Evolutionary conservation across 345 rosid species (phyloP).

Genomic region (Trapa incisa): DNA sequence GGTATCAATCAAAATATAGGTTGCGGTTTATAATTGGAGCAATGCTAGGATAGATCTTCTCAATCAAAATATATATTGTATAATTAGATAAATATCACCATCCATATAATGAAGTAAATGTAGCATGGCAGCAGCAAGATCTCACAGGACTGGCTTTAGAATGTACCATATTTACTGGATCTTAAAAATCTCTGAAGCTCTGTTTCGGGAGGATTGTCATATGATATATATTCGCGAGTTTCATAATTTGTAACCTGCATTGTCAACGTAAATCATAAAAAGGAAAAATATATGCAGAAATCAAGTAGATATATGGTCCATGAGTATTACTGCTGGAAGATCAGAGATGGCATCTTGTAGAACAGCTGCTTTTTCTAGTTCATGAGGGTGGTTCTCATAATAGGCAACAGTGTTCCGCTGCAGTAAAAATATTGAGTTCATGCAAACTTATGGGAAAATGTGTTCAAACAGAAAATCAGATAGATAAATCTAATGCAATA

Average conservation of each 20-base stretch:
- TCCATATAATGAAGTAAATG: not conserved
- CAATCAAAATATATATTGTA: not conserved
- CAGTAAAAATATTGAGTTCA: constrained; percentile 20
- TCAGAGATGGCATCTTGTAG: constrained; percentile 86
- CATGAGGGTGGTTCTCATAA: constrained; percentile 59
- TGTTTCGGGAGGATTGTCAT: constrained; percentile 55
- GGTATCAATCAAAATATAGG: not conserved
- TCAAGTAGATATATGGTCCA: constrained; percentile 11
- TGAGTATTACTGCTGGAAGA: constrained; percentile 58
- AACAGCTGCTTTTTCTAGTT: constrained; percentile 56
- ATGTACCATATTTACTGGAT: constrained; percentile 46
- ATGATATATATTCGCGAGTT: constrained; percentile 39
- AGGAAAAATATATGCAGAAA: constrained; percentile 8
- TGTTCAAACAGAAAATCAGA: not conserved
- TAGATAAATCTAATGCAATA: not conserved
- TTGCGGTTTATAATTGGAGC: not conserved
- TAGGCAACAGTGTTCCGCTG: constrained; percentile 95
- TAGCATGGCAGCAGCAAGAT: not conserved
- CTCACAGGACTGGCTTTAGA: not conserved
- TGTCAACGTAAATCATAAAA: constrained; percentile 4
- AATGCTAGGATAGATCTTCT: not conserved
- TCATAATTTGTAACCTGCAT: constrained; percentile 53
- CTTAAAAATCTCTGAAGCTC: constrained; percentile 74
- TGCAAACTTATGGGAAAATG: constrained; percentile 6
- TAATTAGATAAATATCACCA: not conserved